Evolutionary conservation across 371 early-diverging fungal species (phyloP).

Genomic region (Rhizopus delemar): DNA sequence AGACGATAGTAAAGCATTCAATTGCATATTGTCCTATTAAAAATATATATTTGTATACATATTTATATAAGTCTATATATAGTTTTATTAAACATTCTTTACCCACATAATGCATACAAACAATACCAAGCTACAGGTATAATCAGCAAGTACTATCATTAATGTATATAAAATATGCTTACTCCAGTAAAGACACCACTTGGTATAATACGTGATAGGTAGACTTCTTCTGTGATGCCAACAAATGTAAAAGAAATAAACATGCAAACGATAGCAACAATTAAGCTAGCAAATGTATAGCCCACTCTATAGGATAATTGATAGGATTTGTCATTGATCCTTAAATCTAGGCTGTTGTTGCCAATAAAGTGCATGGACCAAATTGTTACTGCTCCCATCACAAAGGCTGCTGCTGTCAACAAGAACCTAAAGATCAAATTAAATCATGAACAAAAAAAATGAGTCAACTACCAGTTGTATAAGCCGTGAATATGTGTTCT

Average conservation of each 20-base stretch:
- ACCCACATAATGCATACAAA: constrained; percentile 51
- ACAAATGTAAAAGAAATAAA: constrained; percentile 49
- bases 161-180: constrained; percentile 10
- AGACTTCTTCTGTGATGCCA: constrained; percentile 44
- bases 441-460: no score
- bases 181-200: constrained; percentile 50
- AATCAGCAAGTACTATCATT: background rate
- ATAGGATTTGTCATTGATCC: constrained; percentile 12
- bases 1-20: constrained; percentile 32
- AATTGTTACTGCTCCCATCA: constrained; percentile 49
- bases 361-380: constrained; percentile 60
- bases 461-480: constrained; percentile 27
- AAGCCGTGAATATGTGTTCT: constrained; percentile 29
- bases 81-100: constrained; percentile 6
- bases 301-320: constrained; percentile 43
- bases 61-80: no score
- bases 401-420: constrained; percentile 36
- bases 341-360: constrained; percentile 38
- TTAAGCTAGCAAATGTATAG: constrained; percentile 45
- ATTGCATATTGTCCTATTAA: constrained; percentile 47
- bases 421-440: constrained; percentile 29
- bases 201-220: constrained; percentile 32
- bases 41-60: background rate
- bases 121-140: constrained; percentile 37
- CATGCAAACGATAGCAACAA: constrained; percentile 45